A percentile compares a stretch with the other conserved stretches of the same genome.
These are phyloP conservation scores for Filosporella fistucella DNA, from an alignment of 495 filamentous ascomycete species.

Conservation along the genomic window DNA sequence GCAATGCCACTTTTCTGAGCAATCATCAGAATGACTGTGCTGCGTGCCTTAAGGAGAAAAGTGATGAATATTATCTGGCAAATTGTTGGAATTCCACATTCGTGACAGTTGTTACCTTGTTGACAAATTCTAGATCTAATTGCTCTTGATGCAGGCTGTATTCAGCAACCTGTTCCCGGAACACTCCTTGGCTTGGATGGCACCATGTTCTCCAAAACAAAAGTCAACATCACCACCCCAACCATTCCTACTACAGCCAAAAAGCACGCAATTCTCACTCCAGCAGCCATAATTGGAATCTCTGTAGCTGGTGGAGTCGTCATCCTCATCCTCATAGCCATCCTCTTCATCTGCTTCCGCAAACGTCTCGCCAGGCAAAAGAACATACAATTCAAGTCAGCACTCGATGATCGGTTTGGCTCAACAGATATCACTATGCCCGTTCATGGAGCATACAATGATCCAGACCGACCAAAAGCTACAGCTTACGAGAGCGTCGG, in stretches of 20 bases:
- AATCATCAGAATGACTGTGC: neutral
- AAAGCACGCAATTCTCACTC: conserved; percentile 30
- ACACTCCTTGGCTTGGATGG: conserved; percentile 38
- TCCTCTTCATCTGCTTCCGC: conserved; percentile 38
- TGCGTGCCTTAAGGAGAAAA: conserved; percentile 7
- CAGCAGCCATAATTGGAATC: conserved; percentile 45
- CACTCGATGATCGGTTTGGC: conserved; percentile 20
- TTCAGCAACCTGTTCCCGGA: conserved; percentile 32
- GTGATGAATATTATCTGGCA: conserved; percentile 4
- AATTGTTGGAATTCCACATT: conserved; percentile 12
- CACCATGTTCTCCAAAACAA: conserved; percentile 39
- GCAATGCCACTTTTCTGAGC: conserved; percentile 1
- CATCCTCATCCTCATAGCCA: conserved; percentile 34
- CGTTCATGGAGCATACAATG: conserved; percentile 6
- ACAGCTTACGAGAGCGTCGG: neutral
- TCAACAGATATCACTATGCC: conserved; percentile 17
- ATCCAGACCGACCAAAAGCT: neutral
- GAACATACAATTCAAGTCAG: neutral
- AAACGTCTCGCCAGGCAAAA: conserved; percentile 26
- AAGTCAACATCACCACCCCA: conserved; percentile 37
- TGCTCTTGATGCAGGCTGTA: conserved; percentile 42
- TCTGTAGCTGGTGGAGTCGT: conserved; percentile 38
- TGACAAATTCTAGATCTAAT: conserved; percentile 27
- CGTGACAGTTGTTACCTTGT: conserved; percentile 3
- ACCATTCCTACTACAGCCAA: conserved; percentile 17